phyloP scores from a whole-genome alignment of 768 basidiomycete species.

The Collybia mongolica region DNA sequence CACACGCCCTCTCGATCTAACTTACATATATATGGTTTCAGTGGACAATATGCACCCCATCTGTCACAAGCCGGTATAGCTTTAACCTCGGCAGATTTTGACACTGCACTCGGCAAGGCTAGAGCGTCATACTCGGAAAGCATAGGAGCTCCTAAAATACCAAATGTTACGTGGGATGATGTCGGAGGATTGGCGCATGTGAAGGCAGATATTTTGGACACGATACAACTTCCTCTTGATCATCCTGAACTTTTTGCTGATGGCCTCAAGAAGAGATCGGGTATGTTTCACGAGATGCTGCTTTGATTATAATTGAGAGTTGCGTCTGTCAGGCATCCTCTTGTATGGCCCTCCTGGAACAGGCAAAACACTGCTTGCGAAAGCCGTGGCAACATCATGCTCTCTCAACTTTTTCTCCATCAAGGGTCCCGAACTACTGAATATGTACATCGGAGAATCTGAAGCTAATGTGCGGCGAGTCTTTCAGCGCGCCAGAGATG shows the following conservation, averaged over 20 bases:
- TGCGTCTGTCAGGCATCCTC: conserved; percentile 62
- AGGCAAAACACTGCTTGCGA: conserved; percentile 92
- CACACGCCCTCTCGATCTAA: neutral
- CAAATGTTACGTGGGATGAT: conserved; percentile 95
- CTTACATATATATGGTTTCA: conserved; percentile 10
- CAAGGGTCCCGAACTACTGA: conserved; percentile 92
- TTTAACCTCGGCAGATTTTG: conserved; percentile 64
- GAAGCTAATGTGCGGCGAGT: conserved; percentile 95
- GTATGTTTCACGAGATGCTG: conserved; percentile 35
- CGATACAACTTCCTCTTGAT: conserved; percentile 88
- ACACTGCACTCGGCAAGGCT: conserved; percentile 66
- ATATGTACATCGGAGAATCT: conserved; percentile 99
- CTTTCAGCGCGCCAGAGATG: conserved; percentile 89
- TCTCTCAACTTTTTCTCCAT: conserved; percentile 97
- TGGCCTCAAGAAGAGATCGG: conserved; percentile 94
- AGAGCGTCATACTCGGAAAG: conserved; percentile 82
- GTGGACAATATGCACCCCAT: conserved; percentile 20
- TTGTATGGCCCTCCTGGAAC: conserved; percentile 96
- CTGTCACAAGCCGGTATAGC: conserved; percentile 38
- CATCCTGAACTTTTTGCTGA: conserved; percentile 87
- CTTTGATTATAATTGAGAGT: neutral
- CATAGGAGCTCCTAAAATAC: conserved; percentile 97
- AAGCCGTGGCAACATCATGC: conserved; percentile 94
- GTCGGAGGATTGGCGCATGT: conserved; percentile 88
- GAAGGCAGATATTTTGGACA: conserved; percentile 93